A percentile compares a stretch with the other conserved stretches of the same genome.
Evolutionary conservation across 331 rosid genomes (phyloP).

Genomic region (Malus hybrid): DNA sequence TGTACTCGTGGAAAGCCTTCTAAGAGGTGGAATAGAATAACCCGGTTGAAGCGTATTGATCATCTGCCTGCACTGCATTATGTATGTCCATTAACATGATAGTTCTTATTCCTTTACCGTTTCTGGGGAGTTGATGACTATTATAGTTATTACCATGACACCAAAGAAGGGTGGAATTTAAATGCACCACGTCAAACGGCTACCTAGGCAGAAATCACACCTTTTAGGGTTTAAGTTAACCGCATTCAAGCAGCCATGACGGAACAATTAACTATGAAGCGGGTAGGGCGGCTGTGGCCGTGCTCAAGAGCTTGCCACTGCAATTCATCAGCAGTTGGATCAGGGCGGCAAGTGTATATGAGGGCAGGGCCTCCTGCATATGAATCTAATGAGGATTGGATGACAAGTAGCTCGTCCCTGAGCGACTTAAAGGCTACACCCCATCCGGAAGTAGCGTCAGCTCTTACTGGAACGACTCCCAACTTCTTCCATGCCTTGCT

Average conservation of each 20-base stretch:
- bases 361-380: slow-evolving; percentile 15
- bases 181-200: neutral
- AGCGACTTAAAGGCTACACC: slow-evolving; percentile 83
- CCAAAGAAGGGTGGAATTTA: too few species aligned
- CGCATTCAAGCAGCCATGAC: slow-evolving; percentile 60
- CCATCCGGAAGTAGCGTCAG: slow-evolving; percentile 61
- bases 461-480: slow-evolving; percentile 65
- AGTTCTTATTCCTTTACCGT: too few species aligned
- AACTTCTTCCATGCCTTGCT: slow-evolving; percentile 55
- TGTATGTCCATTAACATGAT: too few species aligned
- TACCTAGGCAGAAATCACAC: neutral
- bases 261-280: slow-evolving; percentile 69
- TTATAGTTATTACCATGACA: too few species aligned
- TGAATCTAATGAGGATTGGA: slow-evolving; percentile 42
- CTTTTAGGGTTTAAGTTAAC: neutral
- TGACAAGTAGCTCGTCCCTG: slow-evolving; percentile 63
- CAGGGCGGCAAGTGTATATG: slow-evolving; percentile 58
- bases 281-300: slow-evolving; percentile 37
- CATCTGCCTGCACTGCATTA: too few species aligned
- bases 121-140: too few species aligned
- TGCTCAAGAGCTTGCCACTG: slow-evolving; percentile 54
- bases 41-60: too few species aligned
- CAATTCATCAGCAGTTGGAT: slow-evolving; percentile 40
- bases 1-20: slow-evolving; percentile 6
- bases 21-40: too few species aligned